Evolutionary conservation across 1,284 basidiomycete species (phyloP).

Genomic region (Malassezia arunalokei): DNA sequence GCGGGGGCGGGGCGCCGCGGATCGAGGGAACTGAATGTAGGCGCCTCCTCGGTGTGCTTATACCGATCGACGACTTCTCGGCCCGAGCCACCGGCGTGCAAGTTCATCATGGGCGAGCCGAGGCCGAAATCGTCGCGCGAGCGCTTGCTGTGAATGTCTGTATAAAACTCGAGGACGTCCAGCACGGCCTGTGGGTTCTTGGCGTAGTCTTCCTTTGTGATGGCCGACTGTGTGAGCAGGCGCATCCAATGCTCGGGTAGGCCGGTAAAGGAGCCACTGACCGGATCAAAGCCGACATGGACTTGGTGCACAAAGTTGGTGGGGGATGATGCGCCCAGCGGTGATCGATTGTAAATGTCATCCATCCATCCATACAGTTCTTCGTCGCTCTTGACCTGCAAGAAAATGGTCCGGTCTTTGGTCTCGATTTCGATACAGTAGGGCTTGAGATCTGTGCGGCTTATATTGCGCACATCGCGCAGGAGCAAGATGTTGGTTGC

Average conservation of each 20-base stretch:
- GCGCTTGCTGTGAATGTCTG: constrained; percentile 78
- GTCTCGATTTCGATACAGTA: constrained; percentile 69
- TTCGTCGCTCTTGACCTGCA: constrained; percentile 82
- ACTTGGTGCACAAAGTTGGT: constrained; percentile 97
- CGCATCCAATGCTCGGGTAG: constrained; percentile 95
- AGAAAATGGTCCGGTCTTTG: constrained; percentile 61
- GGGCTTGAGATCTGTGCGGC: constrained; percentile 80
- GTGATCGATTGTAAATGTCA: constrained; percentile 82
- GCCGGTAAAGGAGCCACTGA: constrained; percentile 85
- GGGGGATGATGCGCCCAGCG: constrained; percentile 78
- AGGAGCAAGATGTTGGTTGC: constrained; percentile 59
- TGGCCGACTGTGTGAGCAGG: constrained; percentile 84
- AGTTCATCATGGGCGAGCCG: constrained; percentile 41
- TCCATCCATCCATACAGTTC: constrained; percentile 95
- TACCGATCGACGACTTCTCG: constrained; percentile 10
- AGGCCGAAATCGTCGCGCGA: constrained; percentile 59
- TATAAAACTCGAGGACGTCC: constrained; percentile 96
- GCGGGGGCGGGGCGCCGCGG: constrained; percentile 6
- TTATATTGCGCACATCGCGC: constrained; percentile 70
- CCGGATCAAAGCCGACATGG: constrained; percentile 91
- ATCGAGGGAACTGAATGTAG: constrained; percentile 1
- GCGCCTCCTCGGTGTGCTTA: constrained; percentile 14
- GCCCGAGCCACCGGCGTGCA: constrained; percentile 31
- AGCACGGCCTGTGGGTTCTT: constrained; percentile 93
- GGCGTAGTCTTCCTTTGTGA: constrained; percentile 93